Percentiles rank a stretch among this genome's conserved stretches.
Conservation (phyloP, 2,329 filamentous ascomycete genomes). For the Aspergillus latus region DNA sequence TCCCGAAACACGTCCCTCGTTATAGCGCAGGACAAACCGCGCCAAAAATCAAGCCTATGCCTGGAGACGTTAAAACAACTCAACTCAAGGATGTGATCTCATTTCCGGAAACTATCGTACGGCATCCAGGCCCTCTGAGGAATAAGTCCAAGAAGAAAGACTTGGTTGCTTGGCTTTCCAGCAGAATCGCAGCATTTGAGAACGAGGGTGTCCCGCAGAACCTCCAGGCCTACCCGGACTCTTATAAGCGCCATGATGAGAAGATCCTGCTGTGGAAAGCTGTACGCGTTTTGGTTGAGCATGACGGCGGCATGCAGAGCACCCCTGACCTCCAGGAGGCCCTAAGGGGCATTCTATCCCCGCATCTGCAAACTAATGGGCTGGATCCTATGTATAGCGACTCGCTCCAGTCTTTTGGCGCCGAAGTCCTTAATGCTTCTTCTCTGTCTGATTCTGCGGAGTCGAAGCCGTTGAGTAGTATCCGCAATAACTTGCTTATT, state of each 20-base stretch:
- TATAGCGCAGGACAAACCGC: conserved; percentile 72
- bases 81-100: conserved; percentile 72
- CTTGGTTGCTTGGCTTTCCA: conserved; percentile 72
- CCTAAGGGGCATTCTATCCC: conserved; percentile 71
- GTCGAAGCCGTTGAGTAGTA: conserved; percentile 65
- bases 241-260: conserved; percentile 71
- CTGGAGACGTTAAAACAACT: conserved; percentile 78
- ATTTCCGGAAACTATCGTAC: conserved; percentile 68
- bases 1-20: conserved; percentile 83
- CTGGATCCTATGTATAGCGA: conserved; percentile 27
- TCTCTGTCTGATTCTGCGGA: conserved; percentile 68
- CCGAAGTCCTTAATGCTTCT: conserved; percentile 34
- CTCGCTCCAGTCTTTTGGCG: conserved; percentile 32
- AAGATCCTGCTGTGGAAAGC: conserved; percentile 85
- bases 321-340: conserved; percentile 69
- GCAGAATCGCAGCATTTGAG: conserved; percentile 74
- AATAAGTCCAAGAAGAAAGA: conserved; percentile 97
- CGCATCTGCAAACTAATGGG: conserved; percentile 47
- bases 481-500: conserved; percentile 70
- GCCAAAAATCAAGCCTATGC: conserved; percentile 77
- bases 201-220: conserved; percentile 47
- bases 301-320: conserved; percentile 80
- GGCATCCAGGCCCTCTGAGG: conserved; percentile 87
- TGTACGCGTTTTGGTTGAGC: conserved; percentile 74
- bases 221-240: conserved; percentile 51